These are phyloP conservation scores for Neurospora sp. DNA, from an alignment of 495 filamentous ascomycete genomes.

Conservation along the genomic window DNA sequence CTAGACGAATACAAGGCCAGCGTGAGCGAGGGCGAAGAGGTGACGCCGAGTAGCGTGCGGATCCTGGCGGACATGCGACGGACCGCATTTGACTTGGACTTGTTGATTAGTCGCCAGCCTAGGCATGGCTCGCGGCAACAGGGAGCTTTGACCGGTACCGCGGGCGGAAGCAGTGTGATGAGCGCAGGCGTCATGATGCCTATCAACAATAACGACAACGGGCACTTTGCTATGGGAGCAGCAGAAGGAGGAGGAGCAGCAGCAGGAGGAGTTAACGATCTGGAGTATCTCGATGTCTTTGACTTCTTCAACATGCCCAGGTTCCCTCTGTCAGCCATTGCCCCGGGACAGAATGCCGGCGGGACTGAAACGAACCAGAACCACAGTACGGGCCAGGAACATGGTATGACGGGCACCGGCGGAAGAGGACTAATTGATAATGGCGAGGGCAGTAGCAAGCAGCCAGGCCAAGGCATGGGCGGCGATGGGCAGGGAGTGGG, in stretches of 20 bases:
- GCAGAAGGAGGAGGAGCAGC: background rate
- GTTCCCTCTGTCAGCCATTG: conserved; percentile 36
- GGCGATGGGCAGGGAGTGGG: conserved; percentile 12
- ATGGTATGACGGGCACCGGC: conserved; percentile 1
- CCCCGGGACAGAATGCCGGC: conserved; percentile 17
- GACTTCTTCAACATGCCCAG: conserved; percentile 87
- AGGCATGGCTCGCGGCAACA: conserved; percentile 34
- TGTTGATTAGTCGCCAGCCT: conserved; percentile 76
- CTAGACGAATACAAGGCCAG: conserved; percentile 75
- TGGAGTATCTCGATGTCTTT: conserved; percentile 88
- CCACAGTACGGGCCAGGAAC: background rate
- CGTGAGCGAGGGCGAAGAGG: conserved; percentile 60
- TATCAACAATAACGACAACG: background rate
- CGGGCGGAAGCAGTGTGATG: conserved; percentile 16
- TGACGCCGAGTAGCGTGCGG: conserved; percentile 68
- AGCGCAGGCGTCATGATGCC: conserved; percentile 6
- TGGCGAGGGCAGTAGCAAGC: background rate
- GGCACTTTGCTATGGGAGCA: background rate
- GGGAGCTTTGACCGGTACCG: background rate
- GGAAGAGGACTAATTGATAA: background rate
- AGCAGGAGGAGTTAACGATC: conserved; percentile 45
- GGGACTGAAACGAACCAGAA: conserved; percentile 12
- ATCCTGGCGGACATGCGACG: conserved; percentile 85
- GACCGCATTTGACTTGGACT: conserved; percentile 76
- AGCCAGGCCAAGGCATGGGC: background rate